Percentiles rank a stretch among this genome's conserved stretches.
These are phyloP conservation scores for Aegilops speltoides DNA, from an alignment of 176 grass and related monocot genomes.

Conservation along the genomic window DNA sequence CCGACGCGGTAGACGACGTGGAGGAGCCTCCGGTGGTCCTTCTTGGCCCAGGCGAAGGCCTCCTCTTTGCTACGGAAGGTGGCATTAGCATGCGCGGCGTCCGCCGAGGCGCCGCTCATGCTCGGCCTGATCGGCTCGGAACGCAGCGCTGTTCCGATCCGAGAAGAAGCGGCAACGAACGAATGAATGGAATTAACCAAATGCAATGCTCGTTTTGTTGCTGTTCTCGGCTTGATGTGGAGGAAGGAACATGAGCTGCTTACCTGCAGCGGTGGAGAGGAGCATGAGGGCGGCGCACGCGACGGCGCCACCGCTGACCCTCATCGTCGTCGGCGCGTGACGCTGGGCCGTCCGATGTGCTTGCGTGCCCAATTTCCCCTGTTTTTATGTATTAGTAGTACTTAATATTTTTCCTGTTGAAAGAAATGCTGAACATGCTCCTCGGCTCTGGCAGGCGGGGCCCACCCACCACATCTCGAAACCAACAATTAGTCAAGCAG, in stretches of 20 bases:
- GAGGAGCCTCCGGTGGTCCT: slow-evolving; percentile 69
- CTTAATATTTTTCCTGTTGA: too few relatives aligned
- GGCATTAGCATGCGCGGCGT: slow-evolving; percentile 47
- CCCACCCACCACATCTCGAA: too few relatives aligned
- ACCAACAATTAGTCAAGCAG: too few relatives aligned
- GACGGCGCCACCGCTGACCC: slow-evolving; percentile 12
- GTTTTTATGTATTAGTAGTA: too few relatives aligned
- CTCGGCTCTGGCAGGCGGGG: too few relatives aligned
- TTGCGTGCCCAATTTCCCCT: background rate
- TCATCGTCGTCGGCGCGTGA: slow-evolving; percentile 14
- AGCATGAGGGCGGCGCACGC: slow-evolving; percentile 39
- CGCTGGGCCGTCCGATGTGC: background rate
- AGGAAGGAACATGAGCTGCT: background rate
- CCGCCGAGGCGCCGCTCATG: slow-evolving; percentile 10
- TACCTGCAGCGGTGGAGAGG: slow-evolving; percentile 24
- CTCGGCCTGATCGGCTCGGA: slow-evolving; percentile 18
- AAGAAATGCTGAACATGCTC: too few relatives aligned
- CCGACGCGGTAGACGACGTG: slow-evolving; percentile 91
- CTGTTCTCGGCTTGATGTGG: background rate
- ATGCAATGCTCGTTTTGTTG: background rate
- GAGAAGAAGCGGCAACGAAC: background rate
- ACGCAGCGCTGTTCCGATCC: slow-evolving; percentile 18
- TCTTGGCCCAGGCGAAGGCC: slow-evolving; percentile 69
- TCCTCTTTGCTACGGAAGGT: slow-evolving; percentile 54
- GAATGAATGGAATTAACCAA: background rate